These are phyloP conservation scores for Cladosporium sp. DNA, from an alignment of 2,329 filamentous ascomycete genomes.

Conservation along the genomic window DNA sequence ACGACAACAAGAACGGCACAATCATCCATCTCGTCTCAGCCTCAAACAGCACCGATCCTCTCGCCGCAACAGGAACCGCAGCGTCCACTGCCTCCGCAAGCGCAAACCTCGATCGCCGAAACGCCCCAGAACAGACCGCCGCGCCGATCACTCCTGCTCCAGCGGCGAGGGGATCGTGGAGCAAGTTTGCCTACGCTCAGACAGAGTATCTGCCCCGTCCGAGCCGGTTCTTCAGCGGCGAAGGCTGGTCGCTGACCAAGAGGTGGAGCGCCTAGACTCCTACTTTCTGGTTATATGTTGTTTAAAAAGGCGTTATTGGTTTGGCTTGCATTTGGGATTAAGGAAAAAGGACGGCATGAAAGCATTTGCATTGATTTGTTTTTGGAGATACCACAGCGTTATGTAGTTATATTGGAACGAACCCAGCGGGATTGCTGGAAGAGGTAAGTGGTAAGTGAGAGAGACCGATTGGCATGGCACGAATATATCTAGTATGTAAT, in stretches of 20 bases:
- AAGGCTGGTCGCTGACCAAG: conserved; percentile 6
- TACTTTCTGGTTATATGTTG: not conserved
- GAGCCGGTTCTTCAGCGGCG: conserved; percentile 10
- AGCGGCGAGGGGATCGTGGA: conserved; percentile 2
- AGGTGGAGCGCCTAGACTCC: not conserved
- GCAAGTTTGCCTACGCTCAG: conserved; percentile 7
- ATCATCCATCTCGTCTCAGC: conserved; percentile 13
- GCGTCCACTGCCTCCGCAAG: conserved; percentile 6
- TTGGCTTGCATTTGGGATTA: not conserved
- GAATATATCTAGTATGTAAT: conserved; percentile 6
- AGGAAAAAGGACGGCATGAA: not conserved
- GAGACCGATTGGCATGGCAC: not conserved
- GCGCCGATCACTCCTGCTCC: conserved; percentile 9
- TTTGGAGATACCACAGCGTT: not conserved
- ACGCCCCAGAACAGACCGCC: not conserved
- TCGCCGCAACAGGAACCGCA: conserved; percentile 2
- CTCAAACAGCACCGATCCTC: conserved; percentile 4
- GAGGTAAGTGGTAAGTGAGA: not conserved
- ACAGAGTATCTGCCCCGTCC: conserved; percentile 1
- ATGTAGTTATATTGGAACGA: not conserved
- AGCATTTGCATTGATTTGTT: not conserved
- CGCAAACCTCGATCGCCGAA: conserved; percentile 6
- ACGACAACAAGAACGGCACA: conserved; percentile 17
- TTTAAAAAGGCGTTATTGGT: not conserved
- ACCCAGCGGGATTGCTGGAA: not conserved